Conservation (phyloP, 305 asterid species). For the Plantago coronopus region DNA sequence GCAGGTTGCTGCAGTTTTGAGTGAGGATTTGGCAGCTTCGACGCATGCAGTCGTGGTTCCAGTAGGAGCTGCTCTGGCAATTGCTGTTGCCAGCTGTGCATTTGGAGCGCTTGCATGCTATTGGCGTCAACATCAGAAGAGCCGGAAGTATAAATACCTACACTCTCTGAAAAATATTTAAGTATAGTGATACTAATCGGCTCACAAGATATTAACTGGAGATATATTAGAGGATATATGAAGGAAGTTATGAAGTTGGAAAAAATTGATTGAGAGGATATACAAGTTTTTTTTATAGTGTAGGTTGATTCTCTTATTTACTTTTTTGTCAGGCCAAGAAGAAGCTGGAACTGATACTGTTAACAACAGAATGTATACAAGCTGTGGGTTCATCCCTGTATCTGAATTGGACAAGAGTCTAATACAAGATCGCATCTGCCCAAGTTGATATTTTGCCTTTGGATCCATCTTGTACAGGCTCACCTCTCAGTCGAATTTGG, state of each 20-base stretch:
- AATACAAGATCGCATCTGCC: constrained; percentile 10
- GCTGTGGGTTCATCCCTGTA: constrained; percentile 25
- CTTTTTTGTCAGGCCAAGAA: constrained; percentile 65
- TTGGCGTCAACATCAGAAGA: constrained; percentile 89
- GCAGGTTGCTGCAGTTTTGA: constrained; percentile 14
- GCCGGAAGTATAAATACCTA: constrained; percentile 80
- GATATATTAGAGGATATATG: constrained; percentile 15
- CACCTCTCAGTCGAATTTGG: constrained; percentile 18
- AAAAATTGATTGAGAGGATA: constrained; percentile 14
- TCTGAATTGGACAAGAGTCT: constrained; percentile 21
- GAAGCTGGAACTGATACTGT: constrained; percentile 66
- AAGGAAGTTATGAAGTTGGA: not conserved
- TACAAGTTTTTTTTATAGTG: constrained; percentile 25
- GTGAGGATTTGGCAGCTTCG: constrained; percentile 47
- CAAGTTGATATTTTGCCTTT: not conserved
- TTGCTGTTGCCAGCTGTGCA: constrained; percentile 86
- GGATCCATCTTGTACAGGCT: not conserved
- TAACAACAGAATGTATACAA: constrained; percentile 28
- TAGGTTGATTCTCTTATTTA: constrained; percentile 40
- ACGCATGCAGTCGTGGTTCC: constrained; percentile 68
- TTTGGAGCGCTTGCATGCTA: constrained; percentile 90
- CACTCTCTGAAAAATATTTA: constrained; percentile 72
- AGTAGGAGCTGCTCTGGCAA: constrained; percentile 83
- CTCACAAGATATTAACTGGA: constrained; percentile 10
- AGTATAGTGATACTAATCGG: constrained; percentile 26